Evolutionary conservation across 768 basidiomycete species (phyloP).

Genomic region (Pleurotus citrinopileatus): DNA sequence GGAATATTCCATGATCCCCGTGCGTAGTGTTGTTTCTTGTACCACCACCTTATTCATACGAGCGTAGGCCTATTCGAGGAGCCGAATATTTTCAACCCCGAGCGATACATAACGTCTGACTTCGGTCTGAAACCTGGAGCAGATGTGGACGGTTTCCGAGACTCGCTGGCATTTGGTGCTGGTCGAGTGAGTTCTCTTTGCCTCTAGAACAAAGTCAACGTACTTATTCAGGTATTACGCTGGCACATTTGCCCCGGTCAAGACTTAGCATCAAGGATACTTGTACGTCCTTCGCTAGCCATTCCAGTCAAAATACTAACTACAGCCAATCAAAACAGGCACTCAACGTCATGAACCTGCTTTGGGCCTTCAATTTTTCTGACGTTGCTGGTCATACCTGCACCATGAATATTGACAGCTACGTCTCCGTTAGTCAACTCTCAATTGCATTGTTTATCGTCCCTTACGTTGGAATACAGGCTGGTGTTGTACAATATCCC

Average conservation of each 20-base stretch:
- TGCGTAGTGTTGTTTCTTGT: not conserved
- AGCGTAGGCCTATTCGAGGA: constrained; percentile 8
- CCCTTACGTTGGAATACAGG: too few species aligned
- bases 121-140: constrained; percentile 15
- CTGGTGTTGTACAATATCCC: too few species aligned
- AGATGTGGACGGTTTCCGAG: constrained; percentile 12
- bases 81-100: constrained; percentile 12
- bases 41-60: not conserved
- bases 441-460: too few species aligned
- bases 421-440: too few species aligned
- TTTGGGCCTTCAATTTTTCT: constrained; percentile 28
- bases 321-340: not conserved
- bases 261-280: not conserved
- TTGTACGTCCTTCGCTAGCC: not conserved
- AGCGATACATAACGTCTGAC: constrained; percentile 14
- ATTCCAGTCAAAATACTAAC: not conserved
- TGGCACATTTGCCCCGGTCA: not conserved
- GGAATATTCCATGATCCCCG: constrained; percentile 2
- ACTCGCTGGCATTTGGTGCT: constrained; percentile 15
- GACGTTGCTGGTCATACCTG: not conserved
- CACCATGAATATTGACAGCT: not conserved
- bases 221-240: too few species aligned
- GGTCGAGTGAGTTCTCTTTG: constrained; percentile 15
- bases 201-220: not conserved
- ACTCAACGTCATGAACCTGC: constrained; percentile 23